These are phyloP conservation scores for Chamaenerion angustifolium DNA, from an alignment of 345 rosid species.

Conservation along the genomic window DNA sequence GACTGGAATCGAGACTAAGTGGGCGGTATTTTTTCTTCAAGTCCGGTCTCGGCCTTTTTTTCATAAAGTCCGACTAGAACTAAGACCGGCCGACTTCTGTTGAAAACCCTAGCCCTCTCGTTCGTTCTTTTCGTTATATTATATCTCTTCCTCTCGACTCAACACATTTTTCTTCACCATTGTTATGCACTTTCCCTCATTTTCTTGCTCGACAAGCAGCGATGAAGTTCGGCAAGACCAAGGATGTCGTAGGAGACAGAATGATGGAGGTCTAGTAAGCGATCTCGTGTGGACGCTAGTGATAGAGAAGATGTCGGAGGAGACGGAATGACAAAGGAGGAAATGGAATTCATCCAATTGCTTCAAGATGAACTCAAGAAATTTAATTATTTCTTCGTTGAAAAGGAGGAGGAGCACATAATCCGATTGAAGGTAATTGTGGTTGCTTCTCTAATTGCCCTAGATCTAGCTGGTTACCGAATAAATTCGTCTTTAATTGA, in stretches of 20 bases:
- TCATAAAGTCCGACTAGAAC: no score
- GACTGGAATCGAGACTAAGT: no score
- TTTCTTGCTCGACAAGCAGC: slow-evolving; percentile 2
- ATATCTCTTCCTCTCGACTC: neutral
- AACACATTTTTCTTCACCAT: neutral
- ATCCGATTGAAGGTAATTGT: slow-evolving; percentile 68
- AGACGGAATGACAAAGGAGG: slow-evolving; percentile 8
- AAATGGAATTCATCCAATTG: slow-evolving; percentile 18
- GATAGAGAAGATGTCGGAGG: neutral
- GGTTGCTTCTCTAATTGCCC: no score
- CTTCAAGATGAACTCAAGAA: slow-evolving; percentile 86
- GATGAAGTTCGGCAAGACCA: slow-evolving; percentile 44
- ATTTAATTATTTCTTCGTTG: slow-evolving; percentile 77
- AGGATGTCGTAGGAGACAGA: slow-evolving; percentile 44
- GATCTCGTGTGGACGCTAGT: slow-evolving; percentile 4
- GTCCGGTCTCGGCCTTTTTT: no score
- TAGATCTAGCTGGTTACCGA: no score
- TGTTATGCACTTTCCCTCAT: neutral
- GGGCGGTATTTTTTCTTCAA: no score
- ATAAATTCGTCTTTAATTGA: no score
- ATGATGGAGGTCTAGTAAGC: slow-evolving; percentile 15
- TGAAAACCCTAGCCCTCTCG: no score
- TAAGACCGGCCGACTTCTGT: no score
- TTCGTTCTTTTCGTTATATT: slow-evolving; percentile 31
- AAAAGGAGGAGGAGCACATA: slow-evolving; percentile 91